Conservation (phyloP, 495 filamentous ascomycete species). For the Neurospora sp. region DNA sequence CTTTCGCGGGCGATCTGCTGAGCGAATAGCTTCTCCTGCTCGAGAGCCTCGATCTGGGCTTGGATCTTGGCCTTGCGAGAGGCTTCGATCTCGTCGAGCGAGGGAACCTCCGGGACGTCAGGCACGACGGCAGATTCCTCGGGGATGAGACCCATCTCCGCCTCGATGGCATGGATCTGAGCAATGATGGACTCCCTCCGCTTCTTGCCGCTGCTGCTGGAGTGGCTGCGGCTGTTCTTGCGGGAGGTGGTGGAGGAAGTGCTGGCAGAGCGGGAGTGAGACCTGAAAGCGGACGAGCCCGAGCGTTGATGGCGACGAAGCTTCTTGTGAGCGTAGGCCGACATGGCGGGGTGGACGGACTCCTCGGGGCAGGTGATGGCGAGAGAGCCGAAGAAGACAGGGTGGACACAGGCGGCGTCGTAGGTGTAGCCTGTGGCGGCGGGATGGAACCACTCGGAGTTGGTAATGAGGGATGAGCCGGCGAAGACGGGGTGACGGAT, state of each 20-base stretch:
- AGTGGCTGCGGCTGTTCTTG: slow-evolving; percentile 4
- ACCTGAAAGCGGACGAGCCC: neutral
- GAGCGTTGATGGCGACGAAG: slow-evolving; percentile 6
- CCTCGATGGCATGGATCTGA: slow-evolving; percentile 10
- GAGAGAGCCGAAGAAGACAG: slow-evolving; percentile 29
- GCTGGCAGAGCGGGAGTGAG: neutral
- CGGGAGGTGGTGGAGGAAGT: neutral
- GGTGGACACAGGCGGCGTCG: slow-evolving; percentile 21
- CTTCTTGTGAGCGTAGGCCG: slow-evolving; percentile 12
- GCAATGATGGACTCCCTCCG: slow-evolving; percentile 9
- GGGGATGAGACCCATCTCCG: neutral
- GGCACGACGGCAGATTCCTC: neutral
- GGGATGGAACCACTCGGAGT: slow-evolving; percentile 26
- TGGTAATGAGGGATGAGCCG: slow-evolving; percentile 18
- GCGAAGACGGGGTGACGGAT: slow-evolving; percentile 32
- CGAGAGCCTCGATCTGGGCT: slow-evolving; percentile 25
- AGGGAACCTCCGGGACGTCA: neutral
- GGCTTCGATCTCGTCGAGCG: neutral
- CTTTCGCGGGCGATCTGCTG: slow-evolving; percentile 13
- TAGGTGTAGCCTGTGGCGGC: slow-evolving; percentile 26
- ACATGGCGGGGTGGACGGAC: slow-evolving; percentile 24
- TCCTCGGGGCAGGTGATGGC: slow-evolving; percentile 17
- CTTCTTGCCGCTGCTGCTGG: slow-evolving; percentile 4
- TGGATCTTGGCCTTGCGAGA: slow-evolving; percentile 12
- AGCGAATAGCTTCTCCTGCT: slow-evolving; percentile 23